A percentile compares a stretch with the other conserved stretches of the same genome.
Conservation (phyloP, 192 early-diverging fungal genomes). For the Chytriomyces confervae region DNA sequence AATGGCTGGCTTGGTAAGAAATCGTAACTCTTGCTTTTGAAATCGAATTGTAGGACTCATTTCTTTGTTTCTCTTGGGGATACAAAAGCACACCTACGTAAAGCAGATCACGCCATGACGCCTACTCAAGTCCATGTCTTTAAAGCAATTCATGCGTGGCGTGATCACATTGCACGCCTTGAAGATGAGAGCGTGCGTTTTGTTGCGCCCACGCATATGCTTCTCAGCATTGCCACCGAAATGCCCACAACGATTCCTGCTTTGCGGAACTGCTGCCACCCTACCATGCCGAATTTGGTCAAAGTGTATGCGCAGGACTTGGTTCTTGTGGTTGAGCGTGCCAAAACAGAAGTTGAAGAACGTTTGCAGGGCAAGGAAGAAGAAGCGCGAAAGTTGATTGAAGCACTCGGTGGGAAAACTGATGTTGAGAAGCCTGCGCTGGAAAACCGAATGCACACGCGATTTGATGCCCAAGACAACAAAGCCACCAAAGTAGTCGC, state of each 20-base stretch:
- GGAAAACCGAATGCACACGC: neutral
- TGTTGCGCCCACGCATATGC: conserved; percentile 90
- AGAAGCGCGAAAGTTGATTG: conserved; percentile 15
- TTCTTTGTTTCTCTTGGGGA: neutral
- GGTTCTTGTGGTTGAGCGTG: conserved; percentile 50
- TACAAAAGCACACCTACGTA: conserved; percentile 56
- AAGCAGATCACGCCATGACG: conserved; percentile 55
- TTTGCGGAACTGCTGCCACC: conserved; percentile 77
- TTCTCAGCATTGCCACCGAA: conserved; percentile 71
- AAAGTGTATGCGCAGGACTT: conserved; percentile 81
- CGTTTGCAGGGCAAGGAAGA: neutral
- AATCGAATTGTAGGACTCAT: neutral
- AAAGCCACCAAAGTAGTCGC: neutral
- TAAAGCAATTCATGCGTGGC: conserved; percentile 89
- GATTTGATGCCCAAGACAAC: conserved; percentile 4
- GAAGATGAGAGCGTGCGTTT: conserved; percentile 92
- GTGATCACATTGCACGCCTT: conserved; percentile 85
- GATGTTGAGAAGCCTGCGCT: too few species aligned
- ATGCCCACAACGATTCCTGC: conserved; percentile 74
- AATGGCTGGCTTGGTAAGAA: conserved; percentile 73
- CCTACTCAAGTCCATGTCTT: conserved; percentile 77
- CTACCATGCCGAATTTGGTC: conserved; percentile 80
- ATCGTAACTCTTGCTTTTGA: neutral
- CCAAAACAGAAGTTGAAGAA: conserved; percentile 22
- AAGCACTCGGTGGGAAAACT: neutral